Evolutionary conservation across 1,284 basidiomycete genomes (phyloP).

Genomic region (Wallemia ichthyophaga): DNA sequence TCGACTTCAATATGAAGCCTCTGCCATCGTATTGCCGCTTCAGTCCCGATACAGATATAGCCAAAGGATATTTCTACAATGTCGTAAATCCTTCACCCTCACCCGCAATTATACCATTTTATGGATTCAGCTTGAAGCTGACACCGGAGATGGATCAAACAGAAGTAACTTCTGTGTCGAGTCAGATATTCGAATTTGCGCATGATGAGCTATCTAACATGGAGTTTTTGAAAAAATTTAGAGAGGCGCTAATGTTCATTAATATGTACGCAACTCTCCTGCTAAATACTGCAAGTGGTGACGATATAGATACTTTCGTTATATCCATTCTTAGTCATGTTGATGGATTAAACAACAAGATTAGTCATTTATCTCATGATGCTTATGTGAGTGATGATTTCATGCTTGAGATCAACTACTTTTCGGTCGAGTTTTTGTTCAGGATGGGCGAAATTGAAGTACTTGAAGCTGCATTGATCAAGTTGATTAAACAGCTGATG

Average conservation of each 20-base stretch:
- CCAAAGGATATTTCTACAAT: neutral
- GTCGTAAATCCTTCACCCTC: neutral
- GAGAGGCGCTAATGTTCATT: neutral
- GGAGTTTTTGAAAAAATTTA: neutral
- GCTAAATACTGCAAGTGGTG: neutral
- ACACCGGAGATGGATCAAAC: neutral
- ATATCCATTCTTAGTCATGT: neutral
- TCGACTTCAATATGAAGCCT: neutral
- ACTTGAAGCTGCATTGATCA: constrained; percentile 7
- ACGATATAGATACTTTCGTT: neutral
- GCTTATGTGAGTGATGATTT: constrained; percentile 9
- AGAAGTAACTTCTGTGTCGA: neutral
- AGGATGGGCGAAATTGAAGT: constrained; percentile 9
- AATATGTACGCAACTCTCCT: neutral
- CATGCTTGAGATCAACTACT: constrained; percentile 27
- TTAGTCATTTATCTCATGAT: neutral
- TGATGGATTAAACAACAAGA: neutral
- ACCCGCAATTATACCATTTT: neutral
- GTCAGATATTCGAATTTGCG: neutral
- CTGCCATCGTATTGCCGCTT: neutral
- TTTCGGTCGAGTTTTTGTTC: constrained; percentile 26
- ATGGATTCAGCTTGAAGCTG: neutral
- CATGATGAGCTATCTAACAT: neutral
- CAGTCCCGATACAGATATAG: neutral
- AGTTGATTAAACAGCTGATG: constrained; percentile 26